Conservation (phyloP, 768 basidiomycete genomes). For the Cystobasidium tubakii region DNA sequence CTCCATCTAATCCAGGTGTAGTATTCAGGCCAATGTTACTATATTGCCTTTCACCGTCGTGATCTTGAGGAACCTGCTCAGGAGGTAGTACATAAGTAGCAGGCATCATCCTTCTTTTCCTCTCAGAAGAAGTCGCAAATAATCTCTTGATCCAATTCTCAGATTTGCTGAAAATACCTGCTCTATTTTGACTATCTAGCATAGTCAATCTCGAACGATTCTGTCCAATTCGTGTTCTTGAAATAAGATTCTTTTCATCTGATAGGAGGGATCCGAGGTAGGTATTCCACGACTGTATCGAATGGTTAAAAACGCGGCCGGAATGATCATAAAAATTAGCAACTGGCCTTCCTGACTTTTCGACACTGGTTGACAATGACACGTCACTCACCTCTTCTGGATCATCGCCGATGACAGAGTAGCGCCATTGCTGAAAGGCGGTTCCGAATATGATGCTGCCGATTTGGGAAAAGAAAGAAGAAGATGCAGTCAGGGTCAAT, state of each 20-base stretch:
- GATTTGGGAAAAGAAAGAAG: too few relatives aligned
- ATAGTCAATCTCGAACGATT: neutral
- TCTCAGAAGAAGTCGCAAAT: neutral
- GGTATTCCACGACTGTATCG: constrained; percentile 26
- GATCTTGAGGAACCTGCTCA: neutral
- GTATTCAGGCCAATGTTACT: neutral
- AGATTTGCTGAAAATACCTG: constrained; percentile 10
- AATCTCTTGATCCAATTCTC: neutral
- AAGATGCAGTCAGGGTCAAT: too few relatives aligned
- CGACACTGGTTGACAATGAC: too few relatives aligned
- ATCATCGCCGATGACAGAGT: constrained; percentile 31
- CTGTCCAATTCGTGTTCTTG: neutral
- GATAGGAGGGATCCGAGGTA: constrained; percentile 25
- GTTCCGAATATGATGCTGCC: constrained; percentile 16
- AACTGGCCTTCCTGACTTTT: too few relatives aligned
- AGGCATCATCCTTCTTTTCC: neutral
- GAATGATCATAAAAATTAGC: too few relatives aligned
- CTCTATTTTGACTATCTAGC: neutral
- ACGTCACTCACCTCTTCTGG: constrained; percentile 35
- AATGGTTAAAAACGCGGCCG: neutral
- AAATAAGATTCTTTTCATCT: constrained; percentile 1
- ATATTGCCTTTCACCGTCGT: neutral
- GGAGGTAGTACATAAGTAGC: constrained; percentile 11
- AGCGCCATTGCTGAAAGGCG: constrained; percentile 36
- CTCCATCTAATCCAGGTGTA: neutral